A percentile compares a stretch with the other conserved stretches of the same genome.
These are phyloP conservation scores for Suhomyces kilbournensis DNA, from an alignment of 805 yeast genomes.

Conservation along the genomic window DNA sequence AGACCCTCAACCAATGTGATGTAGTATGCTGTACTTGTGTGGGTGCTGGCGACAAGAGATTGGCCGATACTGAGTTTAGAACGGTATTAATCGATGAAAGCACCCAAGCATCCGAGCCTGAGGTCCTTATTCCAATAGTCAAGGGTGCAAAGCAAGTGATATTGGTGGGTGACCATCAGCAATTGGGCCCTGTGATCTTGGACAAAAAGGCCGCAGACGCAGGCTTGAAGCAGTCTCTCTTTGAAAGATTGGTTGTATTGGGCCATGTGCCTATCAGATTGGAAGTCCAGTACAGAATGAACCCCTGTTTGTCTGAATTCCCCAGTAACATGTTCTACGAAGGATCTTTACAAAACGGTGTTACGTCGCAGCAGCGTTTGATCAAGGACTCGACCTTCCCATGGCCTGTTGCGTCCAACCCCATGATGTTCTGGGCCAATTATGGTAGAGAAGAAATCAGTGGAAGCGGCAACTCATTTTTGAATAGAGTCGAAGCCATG, in stretches of 20 bases:
- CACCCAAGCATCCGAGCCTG: conserved; percentile 94
- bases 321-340: conserved; percentile 91
- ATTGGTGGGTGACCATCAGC: conserved; percentile 94
- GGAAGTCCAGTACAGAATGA: conserved; percentile 94
- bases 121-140: conserved; percentile 81
- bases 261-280: conserved; percentile 84
- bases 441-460: conserved; percentile 88
- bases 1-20: conserved; percentile 55
- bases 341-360: conserved; percentile 89
- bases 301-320: conserved; percentile 82
- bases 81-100: conserved; percentile 88
- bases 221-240: conserved; percentile 80
- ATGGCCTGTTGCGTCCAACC: conserved; percentile 83
- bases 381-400: conserved; percentile 62
- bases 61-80: conserved; percentile 56
- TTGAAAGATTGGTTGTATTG: conserved; percentile 77
- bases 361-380: conserved; percentile 69
- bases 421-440: conserved; percentile 96
- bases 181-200: conserved; percentile 86
- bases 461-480: conserved; percentile 72
- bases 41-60: conserved; percentile 80
- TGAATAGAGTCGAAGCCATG: conserved; percentile 88
- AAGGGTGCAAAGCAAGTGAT: conserved; percentile 88
- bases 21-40: conserved; percentile 90
- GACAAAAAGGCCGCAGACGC: conserved; percentile 81